phyloP scores from a whole-genome alignment of 192 early-diverging fungal genomes.

The Coemansia sp. region DNA sequence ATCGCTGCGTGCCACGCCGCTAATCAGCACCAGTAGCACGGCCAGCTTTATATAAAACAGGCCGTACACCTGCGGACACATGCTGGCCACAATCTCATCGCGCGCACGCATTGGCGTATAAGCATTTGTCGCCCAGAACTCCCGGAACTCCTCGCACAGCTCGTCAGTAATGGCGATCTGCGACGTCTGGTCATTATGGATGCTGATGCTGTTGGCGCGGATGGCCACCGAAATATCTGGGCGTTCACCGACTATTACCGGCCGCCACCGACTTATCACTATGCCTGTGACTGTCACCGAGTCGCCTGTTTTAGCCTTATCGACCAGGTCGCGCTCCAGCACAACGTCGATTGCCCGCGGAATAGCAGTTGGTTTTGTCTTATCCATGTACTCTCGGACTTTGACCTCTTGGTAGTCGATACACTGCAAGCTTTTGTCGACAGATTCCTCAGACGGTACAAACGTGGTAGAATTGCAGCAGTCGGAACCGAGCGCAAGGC shows the following conservation, averaged over 20 bases:
- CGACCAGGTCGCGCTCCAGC: slow-evolving; percentile 62
- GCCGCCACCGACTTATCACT: slow-evolving; percentile 62
- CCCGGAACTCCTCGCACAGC: slow-evolving; percentile 53
- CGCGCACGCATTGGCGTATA: slow-evolving; percentile 28
- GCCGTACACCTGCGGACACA: slow-evolving; percentile 74
- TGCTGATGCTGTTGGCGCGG: slow-evolving; percentile 93
- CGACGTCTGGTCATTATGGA: slow-evolving; percentile 87
- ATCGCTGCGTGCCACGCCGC: slow-evolving; percentile 64
- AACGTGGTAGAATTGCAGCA: slow-evolving; percentile 4
- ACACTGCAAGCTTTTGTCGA: slow-evolving; percentile 50
- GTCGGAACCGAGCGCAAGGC: slow-evolving; percentile 7
- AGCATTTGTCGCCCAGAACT: slow-evolving; percentile 58
- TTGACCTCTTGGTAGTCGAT: slow-evolving; percentile 80
- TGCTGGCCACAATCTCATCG: slow-evolving; percentile 59
- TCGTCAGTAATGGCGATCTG: slow-evolving; percentile 70
- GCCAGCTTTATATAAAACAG: slow-evolving; percentile 71
- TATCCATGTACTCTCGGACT: slow-evolving; percentile 68
- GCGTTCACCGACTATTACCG: slow-evolving; percentile 52
- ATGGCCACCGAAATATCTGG: slow-evolving; percentile 91
- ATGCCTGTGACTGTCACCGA: slow-evolving; percentile 92
- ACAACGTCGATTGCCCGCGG: slow-evolving; percentile 59
- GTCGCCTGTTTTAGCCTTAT: slow-evolving; percentile 69
- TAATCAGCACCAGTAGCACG: slow-evolving; percentile 69
- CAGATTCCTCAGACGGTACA: slow-evolving; percentile 15
- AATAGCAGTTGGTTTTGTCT: slow-evolving; percentile 64